Evolutionary conservation across 2,329 filamentous ascomycete genomes (phyloP).

Genomic region (Apiospora marii): DNA sequence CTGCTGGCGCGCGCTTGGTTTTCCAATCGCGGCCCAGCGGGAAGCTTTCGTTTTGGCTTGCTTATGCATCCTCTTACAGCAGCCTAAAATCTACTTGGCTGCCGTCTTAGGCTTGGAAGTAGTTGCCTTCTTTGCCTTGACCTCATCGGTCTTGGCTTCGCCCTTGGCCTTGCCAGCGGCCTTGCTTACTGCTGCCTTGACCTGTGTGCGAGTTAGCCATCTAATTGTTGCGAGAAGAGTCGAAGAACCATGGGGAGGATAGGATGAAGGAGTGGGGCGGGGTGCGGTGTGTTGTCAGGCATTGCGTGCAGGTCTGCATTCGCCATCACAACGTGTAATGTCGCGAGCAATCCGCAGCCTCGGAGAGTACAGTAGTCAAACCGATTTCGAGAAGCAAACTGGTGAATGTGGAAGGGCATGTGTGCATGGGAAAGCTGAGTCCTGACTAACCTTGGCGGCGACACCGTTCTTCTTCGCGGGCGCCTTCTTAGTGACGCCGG

Average conservation of each 20-base stretch:
- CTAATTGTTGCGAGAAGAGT: not conserved
- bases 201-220: slow-evolving; percentile 31
- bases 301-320: not conserved
- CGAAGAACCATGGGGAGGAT: not conserved
- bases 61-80: not conserved
- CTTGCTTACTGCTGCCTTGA: slow-evolving; percentile 42
- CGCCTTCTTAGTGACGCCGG: slow-evolving; percentile 43
- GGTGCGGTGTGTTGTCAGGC: not conserved
- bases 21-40: not conserved
- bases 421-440: not conserved
- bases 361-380: not conserved
- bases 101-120: slow-evolving; percentile 38
- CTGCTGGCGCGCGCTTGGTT: not conserved
- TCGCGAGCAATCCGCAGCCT: not conserved
- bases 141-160: slow-evolving; percentile 31
- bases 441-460: slow-evolving; percentile 32
- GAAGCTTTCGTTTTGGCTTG: not conserved
- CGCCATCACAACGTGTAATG: not conserved
- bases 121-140: slow-evolving; percentile 38
- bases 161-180: slow-evolving; percentile 38
- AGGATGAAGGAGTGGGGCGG: not conserved
- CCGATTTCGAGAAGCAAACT: not conserved
- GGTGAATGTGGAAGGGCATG: not conserved
- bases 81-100: slow-evolving; percentile 33
- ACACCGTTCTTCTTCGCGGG: slow-evolving; percentile 42